Base-by-base conservation (phyloP, 2,329 filamentous ascomycete species). In the Achaetomium macrosporum region DNA sequence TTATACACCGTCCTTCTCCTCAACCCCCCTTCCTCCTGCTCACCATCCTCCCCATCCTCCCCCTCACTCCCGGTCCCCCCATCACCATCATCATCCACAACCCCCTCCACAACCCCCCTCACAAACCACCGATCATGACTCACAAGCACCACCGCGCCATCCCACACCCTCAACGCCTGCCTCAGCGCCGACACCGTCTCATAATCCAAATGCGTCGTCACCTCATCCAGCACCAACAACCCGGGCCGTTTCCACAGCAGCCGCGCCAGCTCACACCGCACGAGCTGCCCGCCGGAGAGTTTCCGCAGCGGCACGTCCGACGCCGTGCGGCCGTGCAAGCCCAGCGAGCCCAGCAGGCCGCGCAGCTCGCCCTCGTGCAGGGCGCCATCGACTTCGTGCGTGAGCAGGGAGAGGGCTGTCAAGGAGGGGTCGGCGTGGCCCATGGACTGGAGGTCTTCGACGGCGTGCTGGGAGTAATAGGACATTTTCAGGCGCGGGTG, bases 111-210 rank as follows among this genome's bases (percentile, higher is more conserved):
- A 0, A 87, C 87, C 2, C 82, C 83, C 42, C 84, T 78, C 70
- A 93, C 78, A 62, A 95, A 85, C 76, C 87, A 95, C 31, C 90
- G 76, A 66, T 95, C 89, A 71, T 95, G 90, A 35, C 83, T 90
- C 5, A 93, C 84, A 5, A 93, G 71, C 37, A 95, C 70, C 4
- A 93, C 77, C 0, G 88, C 88, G 0, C 89, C 89, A 51, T 83
- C 78, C 76, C 87, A 95, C 2, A 71, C 71, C 13, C 77, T 75
- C 57, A 95, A 66, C 2, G 85, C 85, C 20, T 79, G 75, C 1
- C 85, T 76, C 50, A 95, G 69, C 2, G 86, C 87, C 8, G 81
- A 79, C 20, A 92, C 87, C 0, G 87, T 92, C 69, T 93, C 82
- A 57, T 87, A 88, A 65, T 95, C 90, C 39, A 95, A 75, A 72